Evolutionary conservation across 257 asterid genomes (phyloP).

Genomic region (Fraxinus pennsylvanica): DNA sequence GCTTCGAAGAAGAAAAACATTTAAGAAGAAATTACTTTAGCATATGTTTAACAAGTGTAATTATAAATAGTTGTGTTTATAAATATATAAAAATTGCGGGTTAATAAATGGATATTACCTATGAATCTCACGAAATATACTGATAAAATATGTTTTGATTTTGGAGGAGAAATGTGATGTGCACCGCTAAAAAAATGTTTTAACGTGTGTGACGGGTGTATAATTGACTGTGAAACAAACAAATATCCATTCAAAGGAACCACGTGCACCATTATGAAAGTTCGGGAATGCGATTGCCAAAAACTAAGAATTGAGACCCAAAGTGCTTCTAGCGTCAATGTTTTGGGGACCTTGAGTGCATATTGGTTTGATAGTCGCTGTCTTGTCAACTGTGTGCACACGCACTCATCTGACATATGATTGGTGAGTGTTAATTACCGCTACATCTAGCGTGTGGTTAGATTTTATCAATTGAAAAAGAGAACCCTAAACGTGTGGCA

Average conservation of each 20-base stretch:
- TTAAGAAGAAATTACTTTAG: too few species aligned
- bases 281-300: background rate
- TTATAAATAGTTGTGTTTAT: too few species aligned
- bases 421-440: slow-evolving; percentile 32
- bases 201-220: background rate
- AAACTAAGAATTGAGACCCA: background rate
- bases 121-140: too few species aligned
- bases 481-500: slow-evolving; percentile 55
- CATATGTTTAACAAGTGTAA: too few species aligned
- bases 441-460: background rate
- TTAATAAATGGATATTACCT: too few species aligned
- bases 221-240: background rate
- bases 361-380: slow-evolving; percentile 22
- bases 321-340: background rate
- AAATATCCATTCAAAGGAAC: background rate
- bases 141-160: too few species aligned
- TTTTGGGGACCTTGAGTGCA: background rate
- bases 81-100: too few species aligned
- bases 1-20: too few species aligned
- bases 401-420: slow-evolving; percentile 21
- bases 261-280: background rate
- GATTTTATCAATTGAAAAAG: background rate
- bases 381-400: slow-evolving; percentile 38
- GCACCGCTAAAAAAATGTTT: background rate
- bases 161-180: background rate